phyloP scores from a whole-genome alignment of 2,329 filamentous ascomycete species.

The Eutypella sp. region DNA sequence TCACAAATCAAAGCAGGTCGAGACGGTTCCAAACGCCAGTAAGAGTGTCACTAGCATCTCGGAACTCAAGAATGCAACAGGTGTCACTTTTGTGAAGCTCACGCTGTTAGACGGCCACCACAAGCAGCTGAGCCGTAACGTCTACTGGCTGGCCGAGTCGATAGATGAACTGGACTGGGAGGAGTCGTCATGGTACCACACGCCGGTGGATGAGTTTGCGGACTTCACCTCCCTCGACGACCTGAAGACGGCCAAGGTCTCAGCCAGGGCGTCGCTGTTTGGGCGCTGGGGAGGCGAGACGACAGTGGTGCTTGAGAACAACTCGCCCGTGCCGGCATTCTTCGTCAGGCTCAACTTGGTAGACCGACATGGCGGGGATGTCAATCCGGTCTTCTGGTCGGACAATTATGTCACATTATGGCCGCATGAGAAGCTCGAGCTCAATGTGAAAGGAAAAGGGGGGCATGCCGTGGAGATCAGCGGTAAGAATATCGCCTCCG shows the following conservation, averaged over 20 bases:
- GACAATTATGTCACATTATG: conserved; percentile 61
- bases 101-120: conserved; percentile 33
- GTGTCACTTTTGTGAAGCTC: conserved; percentile 47
- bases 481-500: conserved; percentile 20
- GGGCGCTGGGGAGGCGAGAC: conserved; percentile 2
- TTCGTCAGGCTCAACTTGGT: conserved; percentile 51
- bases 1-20: conserved; percentile 22
- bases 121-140: conserved; percentile 46
- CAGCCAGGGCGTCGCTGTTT: conserved; percentile 16
- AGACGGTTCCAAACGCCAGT: conserved; percentile 42
- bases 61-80: conserved; percentile 27
- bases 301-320: conserved; percentile 45
- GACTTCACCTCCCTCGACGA: conserved; percentile 41
- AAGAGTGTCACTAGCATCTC: conserved; percentile 29
- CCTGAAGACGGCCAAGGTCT: conserved; percentile 34
- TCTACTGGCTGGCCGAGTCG: conserved; percentile 51
- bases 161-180: conserved; percentile 51
- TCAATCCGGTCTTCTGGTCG: conserved; percentile 51
- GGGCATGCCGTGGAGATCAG: conserved; percentile 21
- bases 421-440: conserved; percentile 45
- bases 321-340: conserved; percentile 47
- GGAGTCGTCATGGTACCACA: conserved; percentile 54
- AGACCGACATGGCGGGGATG: conserved; percentile 36
- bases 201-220: conserved; percentile 48
- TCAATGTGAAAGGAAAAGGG: conserved; percentile 28